Percentiles rank a stretch among this genome's conserved stretches.
phyloP scores from a whole-genome alignment of 192 early-diverging fungal species.

The Pilaira anomala region DNA sequence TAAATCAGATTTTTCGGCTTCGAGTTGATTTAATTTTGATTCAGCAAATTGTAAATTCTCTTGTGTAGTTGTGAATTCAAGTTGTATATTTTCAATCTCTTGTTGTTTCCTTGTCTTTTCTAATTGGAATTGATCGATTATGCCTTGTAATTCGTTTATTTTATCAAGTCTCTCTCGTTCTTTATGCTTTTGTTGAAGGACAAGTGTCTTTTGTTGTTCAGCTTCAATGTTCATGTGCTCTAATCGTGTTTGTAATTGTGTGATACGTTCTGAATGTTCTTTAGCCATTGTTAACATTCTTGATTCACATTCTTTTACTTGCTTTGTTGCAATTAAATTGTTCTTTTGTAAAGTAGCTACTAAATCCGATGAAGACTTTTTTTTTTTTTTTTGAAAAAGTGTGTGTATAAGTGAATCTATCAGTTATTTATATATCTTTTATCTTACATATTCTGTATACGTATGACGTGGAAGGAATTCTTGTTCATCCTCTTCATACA shows the following conservation, averaged over 20 bases:
- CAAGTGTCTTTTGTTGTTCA: slow-evolving; percentile 20
- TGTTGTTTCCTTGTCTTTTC: neutral
- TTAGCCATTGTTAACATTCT: neutral
- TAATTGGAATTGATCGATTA: too few relatives aligned
- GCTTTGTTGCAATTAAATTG: neutral
- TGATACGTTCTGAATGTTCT: slow-evolving; percentile 17
- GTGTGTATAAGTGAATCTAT: neutral
- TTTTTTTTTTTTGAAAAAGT: neutral
- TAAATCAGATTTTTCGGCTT: neutral
- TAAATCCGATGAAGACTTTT: too few relatives aligned
- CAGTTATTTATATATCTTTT: neutral
- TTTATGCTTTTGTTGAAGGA: slow-evolving; percentile 32
- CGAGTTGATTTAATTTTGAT: neutral
- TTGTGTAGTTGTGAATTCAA: neutral
- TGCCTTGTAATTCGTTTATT: neutral
- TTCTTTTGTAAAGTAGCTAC: neutral
- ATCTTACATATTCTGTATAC: neutral
- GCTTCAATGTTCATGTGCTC: slow-evolving; percentile 31
- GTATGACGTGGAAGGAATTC: too few relatives aligned
- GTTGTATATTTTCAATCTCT: neutral
- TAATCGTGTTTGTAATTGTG: slow-evolving; percentile 20
- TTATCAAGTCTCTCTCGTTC: slow-evolving; percentile 25
- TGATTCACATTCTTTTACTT: neutral
- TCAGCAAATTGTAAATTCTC: neutral
- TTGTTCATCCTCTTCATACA: too few relatives aligned